Evolutionary conservation across 805 yeast species (phyloP).

Genomic region (Pichia pseudocactophila): DNA sequence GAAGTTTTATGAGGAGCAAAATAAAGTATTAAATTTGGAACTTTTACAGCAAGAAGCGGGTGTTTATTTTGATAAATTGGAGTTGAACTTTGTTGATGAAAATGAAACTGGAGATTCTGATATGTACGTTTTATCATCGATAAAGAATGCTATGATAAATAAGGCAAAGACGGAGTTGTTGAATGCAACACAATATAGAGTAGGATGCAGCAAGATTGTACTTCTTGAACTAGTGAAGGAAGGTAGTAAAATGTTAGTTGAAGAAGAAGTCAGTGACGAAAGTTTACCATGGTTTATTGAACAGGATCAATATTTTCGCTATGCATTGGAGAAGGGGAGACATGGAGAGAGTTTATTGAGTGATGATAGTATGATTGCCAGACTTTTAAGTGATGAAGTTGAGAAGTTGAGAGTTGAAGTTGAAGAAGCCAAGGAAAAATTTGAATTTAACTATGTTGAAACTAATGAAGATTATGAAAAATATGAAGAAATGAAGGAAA

Average conservation of each 20-base stretch:
- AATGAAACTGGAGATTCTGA: slow-evolving; percentile 11
- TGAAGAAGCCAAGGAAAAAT: slow-evolving; percentile 18
- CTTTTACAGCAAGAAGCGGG: slow-evolving; percentile 22
- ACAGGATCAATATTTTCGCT: slow-evolving; percentile 17
- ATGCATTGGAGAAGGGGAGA: slow-evolving; percentile 14
- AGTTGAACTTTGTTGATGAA: slow-evolving; percentile 7
- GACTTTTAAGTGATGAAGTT: slow-evolving; percentile 15
- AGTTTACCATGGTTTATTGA: slow-evolving; percentile 26
- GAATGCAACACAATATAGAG: slow-evolving; percentile 21
- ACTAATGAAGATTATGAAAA: slow-evolving; percentile 1
- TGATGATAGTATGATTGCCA: slow-evolving; percentile 10
- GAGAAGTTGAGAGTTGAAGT: slow-evolving; percentile 16
- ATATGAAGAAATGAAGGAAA: background rate
- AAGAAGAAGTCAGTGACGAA: slow-evolving; percentile 14
- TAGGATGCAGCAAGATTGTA: slow-evolving; percentile 14
- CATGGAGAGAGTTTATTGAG: slow-evolving; percentile 5
- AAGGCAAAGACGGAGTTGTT: slow-evolving; percentile 23
- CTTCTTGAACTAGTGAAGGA: slow-evolving; percentile 7
- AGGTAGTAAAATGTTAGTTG: slow-evolving; percentile 1
- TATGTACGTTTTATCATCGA: slow-evolving; percentile 23
- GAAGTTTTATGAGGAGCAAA: slow-evolving; percentile 14
- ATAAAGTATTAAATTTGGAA: slow-evolving; percentile 16
- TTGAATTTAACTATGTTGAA: slow-evolving; percentile 23
- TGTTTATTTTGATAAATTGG: slow-evolving; percentile 26
- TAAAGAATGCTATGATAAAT: slow-evolving; percentile 17